Conservation (phyloP, 2,329 filamentous ascomycete species). For the Macrophomina phaseolina region DNA sequence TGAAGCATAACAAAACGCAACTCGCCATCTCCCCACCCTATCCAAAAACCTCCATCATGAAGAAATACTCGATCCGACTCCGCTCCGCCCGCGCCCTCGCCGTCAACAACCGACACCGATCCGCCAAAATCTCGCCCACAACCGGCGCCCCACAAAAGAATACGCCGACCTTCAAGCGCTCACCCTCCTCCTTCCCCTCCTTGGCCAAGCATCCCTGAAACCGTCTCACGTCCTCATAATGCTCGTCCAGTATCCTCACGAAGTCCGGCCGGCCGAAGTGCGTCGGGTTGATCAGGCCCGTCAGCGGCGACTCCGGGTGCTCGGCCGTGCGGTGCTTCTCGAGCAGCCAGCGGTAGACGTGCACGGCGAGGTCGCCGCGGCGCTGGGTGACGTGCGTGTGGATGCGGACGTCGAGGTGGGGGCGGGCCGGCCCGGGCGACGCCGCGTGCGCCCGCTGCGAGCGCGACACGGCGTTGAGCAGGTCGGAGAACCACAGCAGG, state of each 20-base stretch:
- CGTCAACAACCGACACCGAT: conserved; percentile 59
- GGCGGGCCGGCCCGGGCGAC: conserved; percentile 33
- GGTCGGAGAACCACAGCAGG: conserved; percentile 63
- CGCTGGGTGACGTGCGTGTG: conserved; percentile 64
- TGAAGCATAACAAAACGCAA: too few relatives aligned
- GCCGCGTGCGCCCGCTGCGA: conserved; percentile 35
- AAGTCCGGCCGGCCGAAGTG: conserved; percentile 63
- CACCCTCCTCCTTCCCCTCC: conserved; percentile 34
- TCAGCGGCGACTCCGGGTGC: conserved; percentile 60
- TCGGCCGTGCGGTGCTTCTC: conserved; percentile 61
- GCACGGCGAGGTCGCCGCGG: conserved; percentile 58
- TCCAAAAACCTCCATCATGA: conserved; percentile 65
- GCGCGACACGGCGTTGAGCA: conserved; percentile 55
- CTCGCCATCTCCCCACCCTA: conserved; percentile 30
- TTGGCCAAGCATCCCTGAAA: conserved; percentile 26
- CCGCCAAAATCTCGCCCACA: conserved; percentile 57
- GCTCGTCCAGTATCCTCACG: conserved; percentile 57
- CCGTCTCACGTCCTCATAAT: conserved; percentile 59
- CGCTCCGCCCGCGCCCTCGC: conserved; percentile 58
- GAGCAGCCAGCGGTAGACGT: conserved; percentile 63
- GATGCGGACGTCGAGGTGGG: conserved; percentile 60
- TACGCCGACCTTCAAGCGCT: conserved; percentile 57
- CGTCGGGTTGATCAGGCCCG: conserved; percentile 60
- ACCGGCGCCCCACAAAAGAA: conserved; percentile 64
- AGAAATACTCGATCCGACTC: conserved; percentile 61